Base-by-base conservation (phyloP, 2,329 filamentous ascomycete genomes). In the Colletotrichum eremochloae region DNA sequence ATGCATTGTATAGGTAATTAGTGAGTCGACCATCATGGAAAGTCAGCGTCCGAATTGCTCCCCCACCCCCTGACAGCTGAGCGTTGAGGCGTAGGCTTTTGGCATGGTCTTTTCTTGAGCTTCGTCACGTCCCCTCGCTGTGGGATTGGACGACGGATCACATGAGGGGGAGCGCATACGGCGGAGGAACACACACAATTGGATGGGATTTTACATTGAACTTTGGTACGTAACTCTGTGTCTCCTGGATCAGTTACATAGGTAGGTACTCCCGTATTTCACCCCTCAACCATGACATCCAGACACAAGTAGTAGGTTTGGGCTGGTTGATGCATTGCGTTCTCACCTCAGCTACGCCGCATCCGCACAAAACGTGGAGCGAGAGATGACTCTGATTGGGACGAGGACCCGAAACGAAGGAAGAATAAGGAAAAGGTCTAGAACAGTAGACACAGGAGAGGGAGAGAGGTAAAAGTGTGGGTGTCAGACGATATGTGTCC, bases 91-190 rank as follows among this genome's bases (percentile, higher is more conserved):
- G 50, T 55, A 46, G 63, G 50, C 50, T 44, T 15, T 24, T 44
- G 14, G 63, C 63, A 65, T 65, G 63, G 48, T 33, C 24, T 50
- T 55, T 42, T 31, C 58, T 15, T 38, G 29, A n/a, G 63, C n/a
- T 31, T 38, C 46, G 24, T 24, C 24, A 24, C 24, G 24, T 62
- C 29, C 46, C n/a, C 44, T 38, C 58, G 29, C 42, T 18, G 44
- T 48, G 44, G 63, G 68, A 70, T 67, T 70, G 68, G 68, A 61
- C 38, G 62, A 50, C 33, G 33, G 33, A 71, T 63, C 64, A 58
- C 64, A 50, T 53, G 57, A 29, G 58, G 42, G 61, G 62, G 5
- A n/a, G 29, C 33, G 50, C 48, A 31, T 18, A 55, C 40, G 38
- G 48, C 14, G 33, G 63, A 67, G 63, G 57, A 24, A 53, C 20